These are phyloP conservation scores for Eimeria praecox DNA, from an alignment of 169 alveolate species.

Conservation along the genomic window DNA sequence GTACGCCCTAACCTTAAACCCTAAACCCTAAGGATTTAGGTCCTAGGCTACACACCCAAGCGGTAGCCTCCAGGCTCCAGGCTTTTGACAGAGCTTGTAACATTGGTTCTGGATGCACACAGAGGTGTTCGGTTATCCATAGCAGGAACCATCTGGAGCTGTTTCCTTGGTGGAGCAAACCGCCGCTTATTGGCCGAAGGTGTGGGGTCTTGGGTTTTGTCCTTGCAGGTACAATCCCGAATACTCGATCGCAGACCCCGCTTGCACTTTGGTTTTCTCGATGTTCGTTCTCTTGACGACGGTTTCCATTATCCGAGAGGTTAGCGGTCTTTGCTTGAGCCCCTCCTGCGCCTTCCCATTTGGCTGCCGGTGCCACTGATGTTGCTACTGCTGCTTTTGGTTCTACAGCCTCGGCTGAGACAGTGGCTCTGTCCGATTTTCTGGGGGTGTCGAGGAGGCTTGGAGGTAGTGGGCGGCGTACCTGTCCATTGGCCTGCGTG, in stretches of 20 bases:
- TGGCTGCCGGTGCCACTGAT: background rate
- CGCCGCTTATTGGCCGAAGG: background rate
- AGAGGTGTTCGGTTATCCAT: no score
- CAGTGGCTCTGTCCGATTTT: background rate
- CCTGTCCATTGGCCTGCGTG: background rate
- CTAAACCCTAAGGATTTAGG: no score
- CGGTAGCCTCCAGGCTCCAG: background rate
- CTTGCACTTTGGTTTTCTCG: slow-evolving; percentile 97
- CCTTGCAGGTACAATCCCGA: slow-evolving; percentile 87
- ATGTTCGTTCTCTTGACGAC: slow-evolving; percentile 96
- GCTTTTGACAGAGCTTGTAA: background rate
- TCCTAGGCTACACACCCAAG: background rate
- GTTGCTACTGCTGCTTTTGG: background rate
- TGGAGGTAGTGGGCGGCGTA: background rate
- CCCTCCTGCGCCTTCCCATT: background rate
- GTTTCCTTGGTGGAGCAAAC: background rate
- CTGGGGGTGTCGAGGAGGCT: background rate
- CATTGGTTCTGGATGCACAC: background rate
- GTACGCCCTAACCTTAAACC: slow-evolving; percentile 34
- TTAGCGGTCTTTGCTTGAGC: slow-evolving; percentile 71
- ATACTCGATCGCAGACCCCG: slow-evolving; percentile 96
- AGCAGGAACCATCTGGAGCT: background rate
- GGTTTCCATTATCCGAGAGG: slow-evolving; percentile 94
- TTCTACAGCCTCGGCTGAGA: background rate
- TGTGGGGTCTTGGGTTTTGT: background rate